Evolutionary conservation across 1,284 basidiomycete species (phyloP), one percentile per base, ranked within the genome.

Genomic region (Spongiforma sp.): DNA sequence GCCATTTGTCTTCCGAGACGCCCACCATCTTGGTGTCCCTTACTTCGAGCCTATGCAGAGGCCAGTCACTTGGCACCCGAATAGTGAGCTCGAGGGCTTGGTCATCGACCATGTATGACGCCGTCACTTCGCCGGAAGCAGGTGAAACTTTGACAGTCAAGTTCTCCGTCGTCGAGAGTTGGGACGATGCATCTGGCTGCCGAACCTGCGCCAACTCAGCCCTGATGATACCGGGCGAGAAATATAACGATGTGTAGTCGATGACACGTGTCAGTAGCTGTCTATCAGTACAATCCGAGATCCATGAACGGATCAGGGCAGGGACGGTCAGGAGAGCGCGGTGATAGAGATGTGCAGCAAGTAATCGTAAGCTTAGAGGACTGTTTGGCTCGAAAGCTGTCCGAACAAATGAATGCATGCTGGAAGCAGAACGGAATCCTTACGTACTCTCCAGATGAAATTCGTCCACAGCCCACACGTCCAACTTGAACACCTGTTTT

Each of bases 11-110:
- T 73, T 98, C 96, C 28, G 93, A 89, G 6, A 99, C 95, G 4
- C 95, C 96, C 11, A 98, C 90, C 65, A 89, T 86, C 73, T 91
- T 89, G 54, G 93, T 83, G 72, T 98, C 96, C 70, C 89, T 87
- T 28, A 99, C 90, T 74, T 98, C 96, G 39, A 99, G 92, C 39
- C 86, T 86, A 69, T 92, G 92, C 48, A 99, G 80, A 1, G 98
- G 98, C 87, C 95, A 99, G 73, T 99, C 96, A 7, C 80, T 75
- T 1, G 98, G 98, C 36, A 99, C 88, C 69, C 90, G 88, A 67
- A 99, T 82, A 26, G 88, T 90, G 62, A 99, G 90, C 80, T 99
- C 97, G 73, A 99, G 88, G 50, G 91, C 87, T 74, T 99, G 93
- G 67, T 99, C 98, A 76, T 99, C 98, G 1, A 99, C 91, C 11